Conservation (phyloP, 352 stramenopile species). For the Phytophthora tentaculata region DNA sequence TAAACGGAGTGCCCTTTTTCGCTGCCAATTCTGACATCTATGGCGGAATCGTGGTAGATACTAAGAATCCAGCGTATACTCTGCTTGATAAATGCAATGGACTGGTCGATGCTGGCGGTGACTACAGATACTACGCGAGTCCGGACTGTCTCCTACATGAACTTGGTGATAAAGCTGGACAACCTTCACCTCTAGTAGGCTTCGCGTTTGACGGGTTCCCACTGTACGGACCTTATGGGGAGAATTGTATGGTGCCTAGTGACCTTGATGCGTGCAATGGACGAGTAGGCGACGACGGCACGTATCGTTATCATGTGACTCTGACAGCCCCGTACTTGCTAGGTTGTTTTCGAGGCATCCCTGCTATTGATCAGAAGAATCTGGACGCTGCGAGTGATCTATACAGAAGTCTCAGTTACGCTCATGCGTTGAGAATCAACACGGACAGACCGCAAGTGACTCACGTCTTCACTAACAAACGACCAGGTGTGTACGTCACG, state of each 20-base stretch:
- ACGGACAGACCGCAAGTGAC: constrained; percentile 47
- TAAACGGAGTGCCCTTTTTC: constrained; percentile 79
- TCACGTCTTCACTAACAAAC: constrained; percentile 72
- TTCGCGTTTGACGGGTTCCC: constrained; percentile 83
- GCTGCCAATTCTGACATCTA: constrained; percentile 45
- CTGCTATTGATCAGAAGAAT: constrained; percentile 14
- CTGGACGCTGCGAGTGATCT: constrained; percentile 32
- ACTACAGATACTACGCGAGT: constrained; percentile 79
- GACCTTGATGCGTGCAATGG: constrained; percentile 79
- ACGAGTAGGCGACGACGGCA: constrained; percentile 61
- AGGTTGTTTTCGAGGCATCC: constrained; percentile 61
- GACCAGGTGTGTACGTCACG: constrained; percentile 53
- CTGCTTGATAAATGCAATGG: constrained; percentile 80
- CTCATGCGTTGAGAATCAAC: constrained; percentile 53
- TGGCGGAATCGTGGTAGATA: constrained; percentile 49
- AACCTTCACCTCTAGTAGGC: constrained; percentile 64
- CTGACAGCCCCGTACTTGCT: constrained; percentile 60
- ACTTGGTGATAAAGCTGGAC: constrained; percentile 37
- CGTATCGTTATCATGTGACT: constrained; percentile 76
- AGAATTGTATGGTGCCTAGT: constrained; percentile 48
- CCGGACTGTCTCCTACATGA: constrained; percentile 69
- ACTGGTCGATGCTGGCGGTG: constrained; percentile 58
- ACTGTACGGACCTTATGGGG: constrained; percentile 65
- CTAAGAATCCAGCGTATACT: constrained; percentile 39
- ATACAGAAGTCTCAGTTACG: constrained; percentile 67